Percentiles rank a stretch among this genome's conserved stretches.
Conservation (phyloP, 2,329 filamentous ascomycete species). For the Emydomyces testavorans region DNA sequence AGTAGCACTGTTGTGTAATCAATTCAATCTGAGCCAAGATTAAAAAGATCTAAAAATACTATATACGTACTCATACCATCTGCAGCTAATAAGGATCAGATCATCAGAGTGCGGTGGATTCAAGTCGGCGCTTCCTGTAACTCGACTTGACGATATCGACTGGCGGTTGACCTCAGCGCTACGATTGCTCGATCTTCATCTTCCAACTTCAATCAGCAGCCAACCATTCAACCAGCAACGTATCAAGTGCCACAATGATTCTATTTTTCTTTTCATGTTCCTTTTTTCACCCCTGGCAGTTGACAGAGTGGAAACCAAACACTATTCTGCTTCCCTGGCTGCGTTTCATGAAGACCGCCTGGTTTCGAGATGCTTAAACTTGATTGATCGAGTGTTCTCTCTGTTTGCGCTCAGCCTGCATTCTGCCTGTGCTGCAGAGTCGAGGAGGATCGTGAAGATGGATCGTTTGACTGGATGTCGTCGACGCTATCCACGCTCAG, state of each 20-base stretch:
- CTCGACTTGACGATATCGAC: not conserved
- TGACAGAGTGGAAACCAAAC: not conserved
- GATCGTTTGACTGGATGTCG: not conserved
- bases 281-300: not conserved
- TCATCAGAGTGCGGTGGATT: too few species aligned
- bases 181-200: not conserved
- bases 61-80: too few species aligned
- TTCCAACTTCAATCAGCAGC: conserved; percentile 1
- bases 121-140: conserved; percentile 6
- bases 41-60: too few species aligned
- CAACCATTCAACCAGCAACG: conserved; percentile 4
- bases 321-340: not conserved
- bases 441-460: too few species aligned
- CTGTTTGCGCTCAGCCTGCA: not conserved
- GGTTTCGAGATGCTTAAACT: not conserved
- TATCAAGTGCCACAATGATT: not conserved
- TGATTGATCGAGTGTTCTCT: not conserved
- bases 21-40: too few species aligned
- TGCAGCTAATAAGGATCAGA: too few species aligned
- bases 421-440: not conserved
- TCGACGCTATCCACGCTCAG: not conserved
- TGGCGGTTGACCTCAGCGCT: not conserved
- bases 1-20: too few species aligned
- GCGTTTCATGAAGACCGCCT: not conserved
- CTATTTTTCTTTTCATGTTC: not conserved